These are phyloP conservation scores for Scorias spongiosa DNA, from an alignment of 2,329 filamentous ascomycete genomes.

Conservation along the genomic window DNA sequence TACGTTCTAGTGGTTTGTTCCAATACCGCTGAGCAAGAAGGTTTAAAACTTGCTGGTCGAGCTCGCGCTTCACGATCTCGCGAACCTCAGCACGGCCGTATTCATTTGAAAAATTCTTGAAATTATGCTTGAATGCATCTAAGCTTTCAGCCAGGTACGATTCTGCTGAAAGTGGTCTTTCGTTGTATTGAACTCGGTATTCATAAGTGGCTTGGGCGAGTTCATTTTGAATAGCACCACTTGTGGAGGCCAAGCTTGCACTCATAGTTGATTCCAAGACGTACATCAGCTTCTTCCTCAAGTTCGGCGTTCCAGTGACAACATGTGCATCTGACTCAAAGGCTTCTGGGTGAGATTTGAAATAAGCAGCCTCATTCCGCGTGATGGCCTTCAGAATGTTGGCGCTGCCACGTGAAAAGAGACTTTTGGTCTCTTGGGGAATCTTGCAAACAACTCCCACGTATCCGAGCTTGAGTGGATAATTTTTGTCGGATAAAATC, in stretches of 20 bases:
- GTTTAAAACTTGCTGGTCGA: constrained; percentile 90
- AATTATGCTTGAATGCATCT: constrained; percentile 93
- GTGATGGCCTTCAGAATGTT: constrained; percentile 70
- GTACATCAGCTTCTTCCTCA: constrained; percentile 93
- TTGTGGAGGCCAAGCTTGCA: constrained; percentile 72
- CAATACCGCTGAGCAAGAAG: constrained; percentile 87
- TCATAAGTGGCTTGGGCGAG: constrained; percentile 95
- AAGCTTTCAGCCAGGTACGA: constrained; percentile 92
- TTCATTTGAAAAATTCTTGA: constrained; percentile 79
- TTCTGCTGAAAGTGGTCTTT: constrained; percentile 83
- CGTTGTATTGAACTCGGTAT: constrained; percentile 99
- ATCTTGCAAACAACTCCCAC: constrained; percentile 85
- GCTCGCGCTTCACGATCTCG: constrained; percentile 74
- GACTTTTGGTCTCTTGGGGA: constrained; percentile 45
- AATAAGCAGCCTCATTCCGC: constrained; percentile 79
- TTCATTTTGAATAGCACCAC: constrained; percentile 85
- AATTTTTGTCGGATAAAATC: constrained; percentile 79
- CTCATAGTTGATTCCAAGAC: constrained; percentile 97
- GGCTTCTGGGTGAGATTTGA: constrained; percentile 65
- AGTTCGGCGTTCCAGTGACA: constrained; percentile 65
- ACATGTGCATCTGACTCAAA: constrained; percentile 62
- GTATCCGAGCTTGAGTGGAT: constrained; percentile 86
- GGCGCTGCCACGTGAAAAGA: constrained; percentile 70
- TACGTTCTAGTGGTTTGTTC: constrained; percentile 86
- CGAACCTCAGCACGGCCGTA: constrained; percentile 86